Conservation (phyloP, 2,329 filamentous ascomycete species). For the Dactylellina cionopaga region DNA sequence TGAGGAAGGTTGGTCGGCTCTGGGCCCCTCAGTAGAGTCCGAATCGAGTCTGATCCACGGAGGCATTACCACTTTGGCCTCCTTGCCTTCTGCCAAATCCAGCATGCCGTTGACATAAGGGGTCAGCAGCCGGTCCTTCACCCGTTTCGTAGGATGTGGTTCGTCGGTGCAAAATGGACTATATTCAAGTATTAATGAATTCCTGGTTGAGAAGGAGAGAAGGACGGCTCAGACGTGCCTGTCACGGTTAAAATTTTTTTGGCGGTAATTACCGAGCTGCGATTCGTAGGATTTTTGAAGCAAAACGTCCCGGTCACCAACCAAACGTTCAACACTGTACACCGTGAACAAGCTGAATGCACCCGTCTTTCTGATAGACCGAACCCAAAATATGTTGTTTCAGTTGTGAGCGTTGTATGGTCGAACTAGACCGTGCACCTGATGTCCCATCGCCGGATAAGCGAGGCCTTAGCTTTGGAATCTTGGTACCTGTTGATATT, state of each 20-base stretch:
- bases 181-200: constrained; percentile 25
- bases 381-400: constrained; percentile 35
- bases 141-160: constrained; percentile 22
- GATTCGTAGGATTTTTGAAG: constrained; percentile 47
- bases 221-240: constrained; percentile 18
- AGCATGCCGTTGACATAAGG: constrained; percentile 41
- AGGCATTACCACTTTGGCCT: constrained; percentile 33
- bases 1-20: constrained; percentile 20
- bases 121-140: constrained; percentile 6
- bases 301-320: constrained; percentile 35
- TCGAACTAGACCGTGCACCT: constrained; percentile 27
- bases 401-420: constrained; percentile 44
- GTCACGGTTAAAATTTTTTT: constrained; percentile 23
- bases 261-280: constrained; percentile 45
- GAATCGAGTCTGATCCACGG: constrained; percentile 38
- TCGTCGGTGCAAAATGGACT: constrained; percentile 22
- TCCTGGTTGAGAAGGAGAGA: constrained; percentile 1
- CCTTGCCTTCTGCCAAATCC: constrained; percentile 38
- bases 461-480: constrained; percentile 16
- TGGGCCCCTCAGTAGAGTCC: constrained; percentile 20
- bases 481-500: constrained; percentile 30
- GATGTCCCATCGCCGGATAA: constrained; percentile 38
- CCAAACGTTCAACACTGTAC: no score
- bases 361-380: constrained; percentile 18
- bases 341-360: not conserved